Evolutionary conservation across 306 rosid species (phyloP), one percentile per base, ranked within the genome.

Genomic region (Pterocarpus macrocarpus): DNA sequence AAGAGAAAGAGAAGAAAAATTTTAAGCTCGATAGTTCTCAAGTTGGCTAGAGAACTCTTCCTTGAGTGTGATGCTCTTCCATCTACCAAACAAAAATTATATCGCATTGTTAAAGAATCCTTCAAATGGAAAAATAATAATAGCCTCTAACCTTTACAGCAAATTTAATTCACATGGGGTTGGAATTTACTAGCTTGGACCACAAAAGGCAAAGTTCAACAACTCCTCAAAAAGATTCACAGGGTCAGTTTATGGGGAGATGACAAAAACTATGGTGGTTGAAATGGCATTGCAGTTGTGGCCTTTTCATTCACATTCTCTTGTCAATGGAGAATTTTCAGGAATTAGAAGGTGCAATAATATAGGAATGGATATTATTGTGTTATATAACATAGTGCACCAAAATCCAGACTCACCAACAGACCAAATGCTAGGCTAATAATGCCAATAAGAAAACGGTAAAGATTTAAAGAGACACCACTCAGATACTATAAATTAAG

Each of bases 171-270:
- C 80, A 69, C 81, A 75, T 57, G 63, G 75, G 62, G 68, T 32
- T 76, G 69, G 33, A 78, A 83, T 75, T 65, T 53, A 81, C 80
- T 81, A 36, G 12, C 75, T 65, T 56, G 66, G 80, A 80, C 57
- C 64, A 56, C 30, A 77, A 89, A 81, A 87, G 43, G 81, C 62
- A 81, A 84, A 70, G 63, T 49, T 76, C 86, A 90, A 86, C 87
- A 44, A 86, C 90, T 82, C 58, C 17, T 59, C 45, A 34, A 39
- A 55, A 64, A 76, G 50, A 73, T 4, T 82, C 84, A 80, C 28
- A 65, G 55, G 32, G 78, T 50, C 79, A 52, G 44, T 71, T 75
- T 81, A 64, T 71, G 84, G 80, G 8, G 59, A 64, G 61, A 80
- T 72, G 30, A 57, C 33, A 84, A 67, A 64, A 87, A 73, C 69